Evolutionary conservation across 257 asterid genomes (phyloP).

Genomic region (Gynochthodes officinalis): DNA sequence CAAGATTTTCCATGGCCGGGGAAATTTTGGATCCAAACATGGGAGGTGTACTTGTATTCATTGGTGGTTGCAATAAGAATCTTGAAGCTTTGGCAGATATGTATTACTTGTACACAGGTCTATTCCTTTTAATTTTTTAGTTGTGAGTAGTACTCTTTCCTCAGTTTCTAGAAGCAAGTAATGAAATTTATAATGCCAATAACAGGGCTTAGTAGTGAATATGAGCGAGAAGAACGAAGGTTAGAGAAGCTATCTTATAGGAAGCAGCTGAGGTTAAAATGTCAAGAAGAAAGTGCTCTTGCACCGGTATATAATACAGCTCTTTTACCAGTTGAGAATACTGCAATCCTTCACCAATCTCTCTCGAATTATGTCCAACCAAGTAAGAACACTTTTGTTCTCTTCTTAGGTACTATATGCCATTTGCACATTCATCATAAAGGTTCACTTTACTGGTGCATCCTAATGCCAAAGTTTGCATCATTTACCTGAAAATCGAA

Average conservation of each 20-base stretch:
- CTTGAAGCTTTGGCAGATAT: constrained; percentile 96
- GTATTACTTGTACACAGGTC: constrained; percentile 87
- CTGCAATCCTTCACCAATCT: constrained; percentile 51
- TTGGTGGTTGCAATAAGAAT: constrained; percentile 94
- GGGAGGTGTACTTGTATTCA: constrained; percentile 76
- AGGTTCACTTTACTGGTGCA: constrained; percentile 7
- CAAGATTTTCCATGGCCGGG: constrained; percentile 96
- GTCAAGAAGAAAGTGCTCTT: constrained; percentile 58
- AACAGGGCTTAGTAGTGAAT: constrained; percentile 64
- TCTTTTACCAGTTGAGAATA: constrained; percentile 36
- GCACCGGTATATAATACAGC: constrained; percentile 19
- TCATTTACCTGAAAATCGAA: neutral
- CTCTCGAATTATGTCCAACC: constrained; percentile 61
- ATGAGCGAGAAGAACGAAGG: constrained; percentile 66
- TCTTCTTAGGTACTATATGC: constrained; percentile 7
- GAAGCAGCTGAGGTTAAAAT: constrained; percentile 85
- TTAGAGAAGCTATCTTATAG: constrained; percentile 76
- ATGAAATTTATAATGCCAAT: neutral
- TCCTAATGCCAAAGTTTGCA: neutral
- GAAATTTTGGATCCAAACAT: constrained; percentile 79
- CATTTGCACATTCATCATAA: constrained; percentile 11
- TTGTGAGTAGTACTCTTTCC: constrained; percentile 8
- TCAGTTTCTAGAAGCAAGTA: constrained; percentile 13
- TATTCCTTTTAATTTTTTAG: neutral
- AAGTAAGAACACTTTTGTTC: constrained; percentile 38